A percentile compares a stretch with the other conserved stretches of the same genome.
Evolutionary conservation across 139 green algal species (phyloP).

Genomic region (Limnomonas spitsbergensis): DNA sequence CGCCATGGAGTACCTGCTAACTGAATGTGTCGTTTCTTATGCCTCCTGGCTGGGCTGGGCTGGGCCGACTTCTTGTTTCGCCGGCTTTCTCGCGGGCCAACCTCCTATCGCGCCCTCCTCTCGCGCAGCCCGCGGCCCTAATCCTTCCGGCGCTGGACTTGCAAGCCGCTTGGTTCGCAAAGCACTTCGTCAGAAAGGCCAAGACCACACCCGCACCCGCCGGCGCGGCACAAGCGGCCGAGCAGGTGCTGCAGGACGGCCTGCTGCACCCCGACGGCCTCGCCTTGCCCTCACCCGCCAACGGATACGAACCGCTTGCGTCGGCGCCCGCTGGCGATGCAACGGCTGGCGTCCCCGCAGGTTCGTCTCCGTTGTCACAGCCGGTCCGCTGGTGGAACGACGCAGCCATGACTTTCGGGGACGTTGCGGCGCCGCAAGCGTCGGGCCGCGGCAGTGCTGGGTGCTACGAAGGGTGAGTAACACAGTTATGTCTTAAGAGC

Average conservation of each 20-base stretch:
- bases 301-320: background rate
- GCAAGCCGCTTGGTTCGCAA: background rate
- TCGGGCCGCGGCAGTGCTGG: background rate
- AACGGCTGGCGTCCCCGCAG: background rate
- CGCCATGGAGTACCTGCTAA: background rate
- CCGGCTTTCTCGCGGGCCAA: no score
- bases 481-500: background rate
- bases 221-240: background rate
- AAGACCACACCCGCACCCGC: background rate
- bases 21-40: background rate
- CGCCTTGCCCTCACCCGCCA: background rate
- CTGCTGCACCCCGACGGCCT: background rate
- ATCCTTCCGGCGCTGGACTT: background rate
- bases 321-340: background rate
- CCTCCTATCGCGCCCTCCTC: background rate
- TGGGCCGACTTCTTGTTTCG: no score
- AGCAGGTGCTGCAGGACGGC: background rate
- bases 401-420: background rate
- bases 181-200: background rate
- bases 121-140: background rate
- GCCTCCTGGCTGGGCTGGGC: background rate
- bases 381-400: background rate
- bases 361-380: no score
- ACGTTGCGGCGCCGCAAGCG: background rate
- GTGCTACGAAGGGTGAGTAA: background rate